Evolutionary conservation across 495 filamentous ascomycete species (phyloP).

Genomic region (Hypoxylon perforatum): DNA sequence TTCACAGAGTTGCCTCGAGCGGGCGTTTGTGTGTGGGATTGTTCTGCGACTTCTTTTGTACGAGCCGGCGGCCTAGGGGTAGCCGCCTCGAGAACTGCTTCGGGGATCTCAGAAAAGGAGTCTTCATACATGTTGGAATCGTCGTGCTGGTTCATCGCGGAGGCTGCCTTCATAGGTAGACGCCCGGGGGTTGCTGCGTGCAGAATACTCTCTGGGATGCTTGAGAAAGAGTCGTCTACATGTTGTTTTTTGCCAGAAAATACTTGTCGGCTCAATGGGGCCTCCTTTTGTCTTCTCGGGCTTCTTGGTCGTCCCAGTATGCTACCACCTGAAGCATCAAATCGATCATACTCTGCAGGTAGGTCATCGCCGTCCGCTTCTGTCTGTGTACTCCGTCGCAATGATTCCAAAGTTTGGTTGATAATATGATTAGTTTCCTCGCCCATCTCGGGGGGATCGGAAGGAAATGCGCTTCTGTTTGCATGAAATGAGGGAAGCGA

Average conservation of each 20-base stretch:
- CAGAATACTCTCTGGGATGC: conserved; percentile 45
- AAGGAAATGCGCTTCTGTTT: conserved; percentile 46
- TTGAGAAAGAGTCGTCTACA: conserved; percentile 46
- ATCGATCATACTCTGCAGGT: conserved; percentile 23
- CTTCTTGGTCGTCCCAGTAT: conserved; percentile 28
- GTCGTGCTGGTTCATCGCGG: conserved; percentile 16
- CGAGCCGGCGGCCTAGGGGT: conserved; percentile 52
- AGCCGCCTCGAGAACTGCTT: conserved; percentile 57
- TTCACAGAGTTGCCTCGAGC: conserved; percentile 17
- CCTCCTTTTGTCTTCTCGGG: conserved; percentile 33
- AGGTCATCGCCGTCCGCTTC: conserved; percentile 16
- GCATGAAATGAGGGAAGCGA: conserved; percentile 56
- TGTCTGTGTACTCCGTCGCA: conserved; percentile 50
- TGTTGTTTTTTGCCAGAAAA: conserved; percentile 39
- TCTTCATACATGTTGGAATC: conserved; percentile 56
- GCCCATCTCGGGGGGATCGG: conserved; percentile 51
- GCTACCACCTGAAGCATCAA: conserved; percentile 11
- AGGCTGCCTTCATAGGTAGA: conserved; percentile 36
- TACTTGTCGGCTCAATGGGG: conserved; percentile 37
- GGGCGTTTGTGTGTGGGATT: conserved; percentile 4
- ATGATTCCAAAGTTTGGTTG: conserved; percentile 54
- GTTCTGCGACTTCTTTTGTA: conserved; percentile 7
- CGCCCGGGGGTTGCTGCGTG: conserved; percentile 43
- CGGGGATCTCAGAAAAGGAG: conserved; percentile 64
- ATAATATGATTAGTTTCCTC: conserved; percentile 59